Evolutionary conservation across 163 green algal species (phyloP).

Genomic region (Coccomyxa subellipsoidea): DNA sequence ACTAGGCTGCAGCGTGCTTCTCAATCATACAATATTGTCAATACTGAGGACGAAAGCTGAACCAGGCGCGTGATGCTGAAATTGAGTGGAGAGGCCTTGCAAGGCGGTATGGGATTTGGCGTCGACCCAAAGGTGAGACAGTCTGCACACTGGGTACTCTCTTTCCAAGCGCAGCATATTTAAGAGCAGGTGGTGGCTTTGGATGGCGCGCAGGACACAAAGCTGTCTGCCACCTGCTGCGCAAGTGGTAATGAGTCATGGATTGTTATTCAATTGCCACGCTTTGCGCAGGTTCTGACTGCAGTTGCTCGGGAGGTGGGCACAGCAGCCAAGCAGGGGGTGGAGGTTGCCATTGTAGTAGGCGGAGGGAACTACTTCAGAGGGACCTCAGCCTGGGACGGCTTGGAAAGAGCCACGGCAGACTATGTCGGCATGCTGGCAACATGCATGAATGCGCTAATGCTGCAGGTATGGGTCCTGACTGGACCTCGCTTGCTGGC

Average conservation of each 20-base stretch:
- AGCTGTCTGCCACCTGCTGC: too few species aligned
- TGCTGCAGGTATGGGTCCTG: slow-evolving; percentile 59
- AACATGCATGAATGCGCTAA: slow-evolving; percentile 96
- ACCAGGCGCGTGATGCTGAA: slow-evolving; percentile 88
- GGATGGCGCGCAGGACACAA: too few species aligned
- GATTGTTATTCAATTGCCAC: not conserved
- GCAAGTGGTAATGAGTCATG: too few species aligned
- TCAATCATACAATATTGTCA: not conserved
- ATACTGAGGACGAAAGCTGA: not conserved
- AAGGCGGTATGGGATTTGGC: slow-evolving; percentile 73
- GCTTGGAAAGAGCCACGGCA: slow-evolving; percentile 85
- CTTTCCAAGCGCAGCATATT: too few species aligned
- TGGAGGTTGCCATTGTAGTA: slow-evolving; percentile 86
- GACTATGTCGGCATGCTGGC: slow-evolving; percentile 96
- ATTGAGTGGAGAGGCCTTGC: slow-evolving; percentile 91
- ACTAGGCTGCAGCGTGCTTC: not conserved
- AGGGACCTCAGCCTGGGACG: slow-evolving; percentile 66
- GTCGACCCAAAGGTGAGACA: slow-evolving; percentile 68
- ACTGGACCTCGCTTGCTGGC: not conserved
- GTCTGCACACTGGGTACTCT: not conserved
- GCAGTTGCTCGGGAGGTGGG: slow-evolving; percentile 78
- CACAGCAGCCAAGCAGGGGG: slow-evolving; percentile 47
- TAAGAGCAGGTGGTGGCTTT: too few species aligned
- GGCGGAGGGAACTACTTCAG: slow-evolving; percentile 98
- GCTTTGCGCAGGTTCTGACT: slow-evolving; percentile 52